Conservation (phyloP, 2,329 filamentous ascomycete genomes). For the Cadophora sp. region DNA sequence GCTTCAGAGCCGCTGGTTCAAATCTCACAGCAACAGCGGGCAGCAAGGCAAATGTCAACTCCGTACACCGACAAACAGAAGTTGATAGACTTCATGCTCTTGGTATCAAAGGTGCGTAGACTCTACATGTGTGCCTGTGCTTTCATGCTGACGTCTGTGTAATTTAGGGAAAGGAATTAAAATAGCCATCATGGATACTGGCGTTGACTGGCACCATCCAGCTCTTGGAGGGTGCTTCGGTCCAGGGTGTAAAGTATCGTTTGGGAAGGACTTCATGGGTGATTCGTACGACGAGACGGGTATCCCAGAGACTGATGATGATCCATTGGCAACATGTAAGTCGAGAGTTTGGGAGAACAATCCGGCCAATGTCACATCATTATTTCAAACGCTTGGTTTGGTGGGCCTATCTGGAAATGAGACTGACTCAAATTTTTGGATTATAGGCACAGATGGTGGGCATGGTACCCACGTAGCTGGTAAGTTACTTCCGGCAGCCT, state of each 20-base stretch:
- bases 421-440: background rate
- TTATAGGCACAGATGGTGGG: constrained; percentile 26
- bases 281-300: constrained; percentile 25
- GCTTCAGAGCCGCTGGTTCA: background rate
- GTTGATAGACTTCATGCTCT: constrained; percentile 51
- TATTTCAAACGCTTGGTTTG: no score
- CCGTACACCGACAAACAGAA: constrained; percentile 4
- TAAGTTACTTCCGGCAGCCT: background rate
- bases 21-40: constrained; percentile 1
- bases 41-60: constrained; percentile 8
- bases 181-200: constrained; percentile 49
- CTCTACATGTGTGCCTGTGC: background rate
- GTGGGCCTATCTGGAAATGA: background rate
- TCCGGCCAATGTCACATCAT: background rate
- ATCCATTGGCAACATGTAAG: constrained; percentile 31
- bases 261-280: constrained; percentile 61
- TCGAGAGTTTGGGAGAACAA: background rate
- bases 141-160: background rate
- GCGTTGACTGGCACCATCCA: constrained; percentile 66
- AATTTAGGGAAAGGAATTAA: constrained; percentile 50
- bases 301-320: constrained; percentile 8
- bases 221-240: constrained; percentile 71
- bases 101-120: constrained; percentile 46
- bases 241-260: constrained; percentile 61
- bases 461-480: constrained; percentile 40